Conservation (phyloP, 2,329 filamentous ascomycete species). For the Hymenoscyphus albidus region DNA sequence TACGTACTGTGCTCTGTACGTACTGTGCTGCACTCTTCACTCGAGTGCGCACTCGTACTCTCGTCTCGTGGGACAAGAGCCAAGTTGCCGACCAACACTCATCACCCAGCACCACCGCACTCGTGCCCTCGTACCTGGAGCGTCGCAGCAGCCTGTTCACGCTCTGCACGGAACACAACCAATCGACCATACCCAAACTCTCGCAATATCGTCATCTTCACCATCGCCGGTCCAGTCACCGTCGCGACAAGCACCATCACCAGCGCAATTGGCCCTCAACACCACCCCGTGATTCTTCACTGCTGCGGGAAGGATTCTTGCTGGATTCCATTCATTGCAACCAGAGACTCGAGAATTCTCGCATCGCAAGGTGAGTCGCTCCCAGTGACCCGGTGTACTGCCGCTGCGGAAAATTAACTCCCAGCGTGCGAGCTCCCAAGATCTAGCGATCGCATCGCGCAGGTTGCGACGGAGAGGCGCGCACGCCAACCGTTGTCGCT, state of each 20-base stretch:
- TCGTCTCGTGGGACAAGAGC: neutral
- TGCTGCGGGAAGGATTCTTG: slow-evolving; percentile 33
- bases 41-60: too few species aligned
- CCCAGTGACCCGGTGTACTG: slow-evolving; percentile 9
- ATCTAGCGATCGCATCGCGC: neutral
- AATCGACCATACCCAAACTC: slow-evolving; percentile 20
- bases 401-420: slow-evolving; percentile 24
- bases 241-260: slow-evolving; percentile 28
- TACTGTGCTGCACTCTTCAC: too few species aligned
- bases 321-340: slow-evolving; percentile 16
- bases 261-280: slow-evolving; percentile 30
- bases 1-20: neutral
- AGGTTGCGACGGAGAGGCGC: slow-evolving; percentile 23
- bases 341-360: slow-evolving; percentile 19
- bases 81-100: neutral
- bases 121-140: slow-evolving; percentile 7
- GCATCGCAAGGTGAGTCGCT: slow-evolving; percentile 31
- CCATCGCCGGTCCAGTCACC: slow-evolving; percentile 30
- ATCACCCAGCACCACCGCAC: neutral
- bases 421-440: slow-evolving; percentile 19
- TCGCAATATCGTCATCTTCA: slow-evolving; percentile 16
- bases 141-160: slow-evolving; percentile 15
- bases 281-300: slow-evolving; percentile 31
- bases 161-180: slow-evolving; percentile 26
- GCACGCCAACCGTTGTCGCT: slow-evolving; percentile 8